Evolutionary conservation across 495 filamentous ascomycete species (phyloP).

Genomic region (Cercophora sp.): DNA sequence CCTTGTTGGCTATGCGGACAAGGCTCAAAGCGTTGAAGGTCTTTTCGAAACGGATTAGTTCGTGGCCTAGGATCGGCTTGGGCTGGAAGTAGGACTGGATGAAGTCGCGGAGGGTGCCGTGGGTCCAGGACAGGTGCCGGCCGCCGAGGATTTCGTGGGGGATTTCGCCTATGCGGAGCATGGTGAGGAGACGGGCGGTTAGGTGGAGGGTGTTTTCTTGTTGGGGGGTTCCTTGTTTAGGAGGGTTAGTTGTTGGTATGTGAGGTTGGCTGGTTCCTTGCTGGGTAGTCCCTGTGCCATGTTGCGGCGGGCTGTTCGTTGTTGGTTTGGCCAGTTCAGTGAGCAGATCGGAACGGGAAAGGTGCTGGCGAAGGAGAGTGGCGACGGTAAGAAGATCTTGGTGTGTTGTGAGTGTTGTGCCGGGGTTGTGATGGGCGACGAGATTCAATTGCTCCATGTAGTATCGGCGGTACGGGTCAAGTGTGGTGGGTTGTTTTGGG

Average conservation of each 20-base stretch:
- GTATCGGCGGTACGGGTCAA: neutral
- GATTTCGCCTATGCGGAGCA: neutral
- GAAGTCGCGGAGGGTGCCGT: neutral
- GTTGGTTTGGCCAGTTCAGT: neutral
- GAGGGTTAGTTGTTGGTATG: neutral
- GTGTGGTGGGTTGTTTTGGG: neutral
- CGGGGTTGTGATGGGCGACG: neutral
- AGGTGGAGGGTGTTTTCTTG: neutral
- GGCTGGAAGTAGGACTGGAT: neutral
- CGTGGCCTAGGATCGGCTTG: neutral
- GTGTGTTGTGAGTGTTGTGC: neutral
- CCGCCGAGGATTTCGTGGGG: neutral
- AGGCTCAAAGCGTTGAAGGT: constrained; percentile 17
- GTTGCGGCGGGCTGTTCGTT: neutral
- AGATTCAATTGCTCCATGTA: neutral
- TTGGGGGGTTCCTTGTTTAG: neutral
- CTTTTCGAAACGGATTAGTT: constrained; percentile 14
- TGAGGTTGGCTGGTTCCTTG: neutral
- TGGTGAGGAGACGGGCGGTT: neutral
- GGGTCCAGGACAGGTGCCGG: neutral
- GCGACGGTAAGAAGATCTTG: neutral
- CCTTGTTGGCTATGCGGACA: constrained; percentile 32
- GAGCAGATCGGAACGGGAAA: neutral
- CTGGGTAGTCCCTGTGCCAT: neutral
- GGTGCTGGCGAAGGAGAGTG: neutral